Evolutionary conservation across 345 rosid genomes (phyloP).

Genomic region (Rhizophora apiculata): DNA sequence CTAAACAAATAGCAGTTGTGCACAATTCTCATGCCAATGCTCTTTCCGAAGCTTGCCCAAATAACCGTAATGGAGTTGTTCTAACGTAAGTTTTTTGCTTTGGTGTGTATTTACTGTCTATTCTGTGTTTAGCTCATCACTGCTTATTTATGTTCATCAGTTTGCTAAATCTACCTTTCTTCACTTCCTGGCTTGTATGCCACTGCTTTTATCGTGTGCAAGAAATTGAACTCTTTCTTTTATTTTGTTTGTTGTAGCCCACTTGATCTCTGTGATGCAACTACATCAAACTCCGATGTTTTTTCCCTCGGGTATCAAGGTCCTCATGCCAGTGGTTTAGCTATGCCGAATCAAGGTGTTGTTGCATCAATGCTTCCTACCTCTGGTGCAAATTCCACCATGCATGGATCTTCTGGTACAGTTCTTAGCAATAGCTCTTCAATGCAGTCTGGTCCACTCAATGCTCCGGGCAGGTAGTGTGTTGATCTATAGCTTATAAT

Average conservation of each 20-base stretch:
- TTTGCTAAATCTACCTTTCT: background rate
- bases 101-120: slow-evolving; percentile 11
- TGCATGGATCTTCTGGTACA: slow-evolving; percentile 63
- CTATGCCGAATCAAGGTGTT: slow-evolving; percentile 62
- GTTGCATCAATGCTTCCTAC: slow-evolving; percentile 53
- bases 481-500: slow-evolving; percentile 16
- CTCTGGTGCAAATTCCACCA: slow-evolving; percentile 60
- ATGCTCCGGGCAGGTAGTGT: slow-evolving; percentile 55
- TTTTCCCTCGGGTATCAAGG: slow-evolving; percentile 58
- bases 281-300: slow-evolving; percentile 59
- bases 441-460: slow-evolving; percentile 57
- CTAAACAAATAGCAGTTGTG: slow-evolving; percentile 55
- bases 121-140: background rate
- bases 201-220: slow-evolving; percentile 11
- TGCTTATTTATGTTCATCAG: background rate
- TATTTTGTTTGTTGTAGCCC: slow-evolving; percentile 60
- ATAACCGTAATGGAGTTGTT: slow-evolving; percentile 63
- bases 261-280: slow-evolving; percentile 76
- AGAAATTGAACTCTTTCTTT: slow-evolving; percentile 17
- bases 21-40: slow-evolving; percentile 84
- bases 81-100: slow-evolving; percentile 62
- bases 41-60: slow-evolving; percentile 81
- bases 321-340: slow-evolving; percentile 52
- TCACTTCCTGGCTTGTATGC: background rate
- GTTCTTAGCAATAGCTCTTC: slow-evolving; percentile 54